A percentile compares a stretch with the other conserved stretches of the same genome.
phyloP scores from a whole-genome alignment of 2,329 filamentous ascomycete species.

The Aspergillus sp. region DNA sequence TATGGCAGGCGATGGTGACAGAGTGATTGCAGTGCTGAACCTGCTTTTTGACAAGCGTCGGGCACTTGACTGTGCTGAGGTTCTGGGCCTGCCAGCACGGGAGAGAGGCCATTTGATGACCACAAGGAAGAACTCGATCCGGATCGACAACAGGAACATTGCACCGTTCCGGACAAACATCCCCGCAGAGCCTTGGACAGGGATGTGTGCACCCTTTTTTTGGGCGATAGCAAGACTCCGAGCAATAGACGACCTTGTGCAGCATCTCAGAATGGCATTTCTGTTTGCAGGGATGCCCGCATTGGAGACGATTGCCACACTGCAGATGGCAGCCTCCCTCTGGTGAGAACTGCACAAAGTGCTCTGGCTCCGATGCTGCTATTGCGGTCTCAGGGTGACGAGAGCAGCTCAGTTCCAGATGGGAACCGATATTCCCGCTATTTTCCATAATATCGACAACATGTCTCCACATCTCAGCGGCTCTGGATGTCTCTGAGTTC shows the following conservation, averaged over 20 bases:
- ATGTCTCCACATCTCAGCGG: conserved; percentile 54
- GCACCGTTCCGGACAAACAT: conserved; percentile 31
- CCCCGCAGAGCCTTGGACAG: conserved; percentile 35
- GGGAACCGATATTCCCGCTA: conserved; percentile 40
- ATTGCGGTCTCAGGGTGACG: conserved; percentile 49
- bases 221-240: conserved; percentile 31
- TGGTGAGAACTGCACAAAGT: conserved; percentile 48
- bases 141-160: too few relatives aligned
- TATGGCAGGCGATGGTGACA: conserved; percentile 41
- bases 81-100: conserved; percentile 37
- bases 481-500: conserved; percentile 49
- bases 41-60: conserved; percentile 33
- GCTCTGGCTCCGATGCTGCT: conserved; percentile 43
- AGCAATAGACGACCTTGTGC: too few relatives aligned
- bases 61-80: conserved; percentile 41
- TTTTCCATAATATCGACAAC: conserved; percentile 46
- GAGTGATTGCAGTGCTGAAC: conserved; percentile 50
- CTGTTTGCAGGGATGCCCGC: conserved; percentile 37
- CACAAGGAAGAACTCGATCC: too few relatives aligned
- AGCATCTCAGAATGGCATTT: conserved; percentile 38
- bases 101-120: conserved; percentile 19
- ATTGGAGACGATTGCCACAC: conserved; percentile 39
- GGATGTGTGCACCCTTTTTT: conserved; percentile 32
- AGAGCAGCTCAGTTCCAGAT: conserved; percentile 49
- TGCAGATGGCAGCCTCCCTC: conserved; percentile 52